phyloP scores from a whole-genome alignment of 2,329 filamentous ascomycete genomes.

The Ascochyta fabae region DNA sequence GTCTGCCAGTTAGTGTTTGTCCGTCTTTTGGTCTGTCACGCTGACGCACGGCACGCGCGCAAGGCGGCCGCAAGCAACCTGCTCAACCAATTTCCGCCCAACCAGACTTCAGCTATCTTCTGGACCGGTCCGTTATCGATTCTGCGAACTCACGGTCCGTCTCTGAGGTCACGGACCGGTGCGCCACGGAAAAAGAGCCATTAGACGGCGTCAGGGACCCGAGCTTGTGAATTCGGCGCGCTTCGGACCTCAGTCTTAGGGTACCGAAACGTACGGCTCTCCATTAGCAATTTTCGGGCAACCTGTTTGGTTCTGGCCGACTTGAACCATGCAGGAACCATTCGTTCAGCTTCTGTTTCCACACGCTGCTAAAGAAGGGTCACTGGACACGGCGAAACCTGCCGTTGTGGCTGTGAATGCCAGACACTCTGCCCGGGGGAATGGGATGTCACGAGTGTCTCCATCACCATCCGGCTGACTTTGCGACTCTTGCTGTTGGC shows the following conservation, averaged over 20 bases:
- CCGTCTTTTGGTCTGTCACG: constrained; percentile 1
- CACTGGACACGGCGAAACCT: background rate
- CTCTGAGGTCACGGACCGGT: constrained; percentile 13
- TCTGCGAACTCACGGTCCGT: constrained; percentile 13
- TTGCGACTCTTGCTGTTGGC: background rate
- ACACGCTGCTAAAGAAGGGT: background rate
- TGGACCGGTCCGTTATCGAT: constrained; percentile 18
- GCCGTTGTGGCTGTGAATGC: background rate
- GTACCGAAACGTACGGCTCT: constrained; percentile 3
- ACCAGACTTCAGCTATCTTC: constrained; percentile 12
- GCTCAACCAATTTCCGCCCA: constrained; percentile 12
- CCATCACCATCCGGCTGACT: constrained; percentile 1
- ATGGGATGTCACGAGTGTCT: constrained; percentile 6
- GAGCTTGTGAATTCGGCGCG: constrained; percentile 8
- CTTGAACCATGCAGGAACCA: background rate
- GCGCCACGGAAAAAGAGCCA: constrained; percentile 8
- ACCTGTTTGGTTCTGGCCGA: constrained; percentile 6
- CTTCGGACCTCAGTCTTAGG: constrained; percentile 17
- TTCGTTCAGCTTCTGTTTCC: background rate
- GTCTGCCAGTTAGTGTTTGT: constrained; percentile 2
- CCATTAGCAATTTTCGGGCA: constrained; percentile 3
- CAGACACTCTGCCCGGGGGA: background rate
- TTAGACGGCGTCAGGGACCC: constrained; percentile 12
- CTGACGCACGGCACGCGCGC: constrained; percentile 1
- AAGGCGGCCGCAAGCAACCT: constrained; percentile 5